These are phyloP conservation scores for Fusarium tanahbumbuense DNA, from an alignment of 2,329 filamentous ascomycete genomes.

Conservation along the genomic window DNA sequence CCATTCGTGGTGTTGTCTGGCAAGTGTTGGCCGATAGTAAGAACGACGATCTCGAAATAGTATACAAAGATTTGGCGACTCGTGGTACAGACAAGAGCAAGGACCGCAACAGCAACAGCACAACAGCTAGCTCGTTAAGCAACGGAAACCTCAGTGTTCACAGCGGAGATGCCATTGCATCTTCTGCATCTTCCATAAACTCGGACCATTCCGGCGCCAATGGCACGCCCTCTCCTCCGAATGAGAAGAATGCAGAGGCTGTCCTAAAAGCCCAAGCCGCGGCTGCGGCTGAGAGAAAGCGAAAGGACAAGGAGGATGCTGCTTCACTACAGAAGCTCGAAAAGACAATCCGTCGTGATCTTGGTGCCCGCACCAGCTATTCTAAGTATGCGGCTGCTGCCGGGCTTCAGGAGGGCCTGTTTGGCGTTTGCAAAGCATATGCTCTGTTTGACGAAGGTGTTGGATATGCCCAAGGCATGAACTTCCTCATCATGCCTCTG, in stretches of 20 bases:
- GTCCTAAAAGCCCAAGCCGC: slow-evolving; percentile 72
- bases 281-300: slow-evolving; percentile 75
- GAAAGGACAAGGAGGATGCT: slow-evolving; percentile 82
- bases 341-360: slow-evolving; percentile 88
- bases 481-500: slow-evolving; percentile 96
- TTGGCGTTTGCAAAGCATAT: slow-evolving; percentile 97
- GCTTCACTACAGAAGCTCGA: slow-evolving; percentile 83
- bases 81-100: slow-evolving; percentile 86
- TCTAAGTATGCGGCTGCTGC: slow-evolving; percentile 94
- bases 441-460: slow-evolving; percentile 94
- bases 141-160: slow-evolving; percentile 68
- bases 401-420: slow-evolving; percentile 91
- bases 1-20: slow-evolving; percentile 98
- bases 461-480: slow-evolving; percentile 98
- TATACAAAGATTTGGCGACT: slow-evolving; percentile 85
- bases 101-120: slow-evolving; percentile 68
- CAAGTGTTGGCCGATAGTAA: slow-evolving; percentile 97
- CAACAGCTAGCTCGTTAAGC: slow-evolving; percentile 62
- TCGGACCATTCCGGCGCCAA: slow-evolving; percentile 78
- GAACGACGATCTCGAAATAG: slow-evolving; percentile 85
- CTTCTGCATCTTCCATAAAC: slow-evolving; percentile 86
- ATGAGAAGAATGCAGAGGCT: slow-evolving; percentile 73
- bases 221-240: slow-evolving; percentile 66
- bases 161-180: slow-evolving; percentile 73
- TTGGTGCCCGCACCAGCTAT: slow-evolving; percentile 93